Percentiles rank a stretch among this genome's conserved stretches.
Conservation (phyloP, 192 early-diverging fungal species). For the Gaertneriomyces sp. region DNA sequence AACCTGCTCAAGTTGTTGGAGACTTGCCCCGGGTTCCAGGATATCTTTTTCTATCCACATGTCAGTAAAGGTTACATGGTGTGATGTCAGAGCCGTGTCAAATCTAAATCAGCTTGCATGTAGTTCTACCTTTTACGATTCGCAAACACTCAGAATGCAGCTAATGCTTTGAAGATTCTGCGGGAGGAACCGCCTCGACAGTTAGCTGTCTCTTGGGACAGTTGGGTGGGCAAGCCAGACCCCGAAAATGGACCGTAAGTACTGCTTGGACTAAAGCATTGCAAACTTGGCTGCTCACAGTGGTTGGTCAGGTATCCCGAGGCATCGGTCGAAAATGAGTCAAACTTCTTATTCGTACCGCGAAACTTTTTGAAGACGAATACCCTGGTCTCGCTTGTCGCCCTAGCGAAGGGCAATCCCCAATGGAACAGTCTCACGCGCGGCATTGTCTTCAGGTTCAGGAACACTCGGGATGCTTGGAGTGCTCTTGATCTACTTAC, state of each 20-base stretch:
- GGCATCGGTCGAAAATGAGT: slow-evolving; percentile 13
- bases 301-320: slow-evolving; percentile 7
- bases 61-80: slow-evolving; percentile 1
- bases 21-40: slow-evolving; percentile 8
- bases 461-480: background rate
- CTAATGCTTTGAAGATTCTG: background rate
- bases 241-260: slow-evolving; percentile 18
- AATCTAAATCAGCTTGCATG: background rate
- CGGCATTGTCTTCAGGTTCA: slow-evolving; percentile 15
- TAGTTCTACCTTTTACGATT: slow-evolving; percentile 14
- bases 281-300: background rate
- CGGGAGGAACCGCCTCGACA: slow-evolving; percentile 2
- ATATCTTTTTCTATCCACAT: slow-evolving; percentile 17
- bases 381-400: slow-evolving; percentile 6
- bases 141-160: background rate
- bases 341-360: slow-evolving; percentile 9
- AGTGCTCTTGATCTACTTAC: slow-evolving; percentile 6
- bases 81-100: background rate
- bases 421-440: background rate
- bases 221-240: slow-evolving; percentile 1
- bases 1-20: slow-evolving; percentile 12
- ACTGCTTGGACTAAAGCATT: background rate
- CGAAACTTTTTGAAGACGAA: slow-evolving; percentile 7
- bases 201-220: slow-evolving; percentile 10
- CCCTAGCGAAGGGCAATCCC: background rate